phyloP scores from a whole-genome alignment of 108 stramenopile species.

The Cyclotella baltica region DNA sequence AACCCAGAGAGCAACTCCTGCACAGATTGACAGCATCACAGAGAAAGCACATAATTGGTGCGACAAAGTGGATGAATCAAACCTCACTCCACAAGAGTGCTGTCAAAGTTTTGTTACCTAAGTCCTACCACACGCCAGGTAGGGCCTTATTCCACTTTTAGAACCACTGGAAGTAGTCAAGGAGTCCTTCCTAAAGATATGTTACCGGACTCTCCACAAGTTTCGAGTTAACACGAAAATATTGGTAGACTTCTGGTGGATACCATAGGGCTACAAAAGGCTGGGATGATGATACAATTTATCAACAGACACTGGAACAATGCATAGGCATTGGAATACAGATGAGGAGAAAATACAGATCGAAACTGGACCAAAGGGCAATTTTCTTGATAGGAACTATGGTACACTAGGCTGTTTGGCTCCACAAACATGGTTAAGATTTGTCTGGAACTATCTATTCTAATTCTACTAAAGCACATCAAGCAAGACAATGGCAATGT shows the following conservation, averaged over 20 bases:
- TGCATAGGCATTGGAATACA: not conserved
- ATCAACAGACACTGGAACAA: conserved; percentile 9
- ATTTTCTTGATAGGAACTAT: not conserved
- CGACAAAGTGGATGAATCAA: not conserved
- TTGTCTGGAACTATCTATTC: conserved; percentile 7
- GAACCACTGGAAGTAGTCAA: not conserved
- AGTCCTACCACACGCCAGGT: not conserved
- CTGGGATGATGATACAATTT: not conserved
- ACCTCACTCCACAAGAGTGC: not conserved
- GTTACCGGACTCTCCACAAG: not conserved
- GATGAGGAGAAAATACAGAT: not conserved
- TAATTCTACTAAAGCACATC: not conserved
- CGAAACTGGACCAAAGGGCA: conserved; percentile 17
- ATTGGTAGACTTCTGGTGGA: not conserved
- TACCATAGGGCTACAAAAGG: not conserved
- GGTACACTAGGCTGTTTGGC: not conserved
- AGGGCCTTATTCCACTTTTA: conserved; percentile 9
- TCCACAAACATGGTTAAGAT: conserved; percentile 9
- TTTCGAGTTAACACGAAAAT: conserved; percentile 6
- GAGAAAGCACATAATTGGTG: conserved; percentile 6
- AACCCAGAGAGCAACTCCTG: not conserved
- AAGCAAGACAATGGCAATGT: not conserved
- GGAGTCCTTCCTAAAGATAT: not conserved
- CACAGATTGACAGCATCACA: not conserved
- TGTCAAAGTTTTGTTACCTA: not conserved